A percentile compares a stretch with the other conserved stretches of the same genome.
Evolutionary conservation across 2,329 filamentous ascomycete genomes (phyloP).

Genomic region (Ophiostoma montium): DNA sequence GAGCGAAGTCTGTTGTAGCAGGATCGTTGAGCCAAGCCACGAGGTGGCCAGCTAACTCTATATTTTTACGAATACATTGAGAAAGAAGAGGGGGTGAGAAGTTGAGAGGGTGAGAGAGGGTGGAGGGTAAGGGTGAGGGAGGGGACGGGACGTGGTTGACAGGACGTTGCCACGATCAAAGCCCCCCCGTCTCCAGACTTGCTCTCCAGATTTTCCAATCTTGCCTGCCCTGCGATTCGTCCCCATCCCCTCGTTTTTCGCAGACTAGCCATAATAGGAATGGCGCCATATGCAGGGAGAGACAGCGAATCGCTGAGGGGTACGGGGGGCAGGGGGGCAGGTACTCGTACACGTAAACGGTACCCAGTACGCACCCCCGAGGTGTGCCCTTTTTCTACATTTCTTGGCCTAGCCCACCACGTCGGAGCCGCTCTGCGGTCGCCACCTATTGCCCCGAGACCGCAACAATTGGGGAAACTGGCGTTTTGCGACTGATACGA

Average conservation of each 20-base stretch:
- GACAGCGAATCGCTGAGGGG: neutral
- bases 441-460: slow-evolving; percentile 6
- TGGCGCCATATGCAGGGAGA: neutral
- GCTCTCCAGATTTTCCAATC: neutral
- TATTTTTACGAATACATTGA: too few species aligned
- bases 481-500: too few species aligned
- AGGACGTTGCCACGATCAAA: neutral
- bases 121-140: neutral
- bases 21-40: too few species aligned
- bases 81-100: neutral
- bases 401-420: neutral
- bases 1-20: neutral
- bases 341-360: neutral
- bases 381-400: neutral
- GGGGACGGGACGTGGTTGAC: neutral
- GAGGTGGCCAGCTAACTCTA: neutral
- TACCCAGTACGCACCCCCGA: too few species aligned
- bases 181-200: neutral
- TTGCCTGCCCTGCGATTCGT: neutral
- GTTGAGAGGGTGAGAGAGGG: too few species aligned
- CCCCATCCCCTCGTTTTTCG: neutral
- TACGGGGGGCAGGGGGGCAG: too few species aligned
- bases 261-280: neutral
- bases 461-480: neutral
- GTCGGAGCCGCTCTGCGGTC: slow-evolving; percentile 10